phyloP scores from a whole-genome alignment of 225 moss, liverwort and hornwort species.

The Ulota crispa region DNA sequence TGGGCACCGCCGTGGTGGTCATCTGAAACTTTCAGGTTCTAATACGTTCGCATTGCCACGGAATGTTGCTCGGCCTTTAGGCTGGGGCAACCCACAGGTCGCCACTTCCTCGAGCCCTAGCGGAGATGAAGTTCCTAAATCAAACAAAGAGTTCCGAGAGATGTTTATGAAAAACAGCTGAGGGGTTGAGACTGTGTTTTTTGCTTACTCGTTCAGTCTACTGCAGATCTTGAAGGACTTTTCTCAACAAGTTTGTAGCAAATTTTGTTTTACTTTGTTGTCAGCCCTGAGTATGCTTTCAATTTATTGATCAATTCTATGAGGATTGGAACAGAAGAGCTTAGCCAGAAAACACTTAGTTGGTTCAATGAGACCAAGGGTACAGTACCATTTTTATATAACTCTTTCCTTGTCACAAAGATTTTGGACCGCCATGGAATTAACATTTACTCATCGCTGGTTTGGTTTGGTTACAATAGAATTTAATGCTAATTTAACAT shows the following conservation, averaged over 20 bases:
- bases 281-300: background rate
- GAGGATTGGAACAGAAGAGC: background rate
- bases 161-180: slow-evolving; percentile 60
- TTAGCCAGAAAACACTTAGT: background rate
- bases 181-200: slow-evolving; percentile 3
- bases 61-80: slow-evolving; percentile 74
- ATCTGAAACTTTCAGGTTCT: slow-evolving; percentile 65
- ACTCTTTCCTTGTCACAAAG: background rate
- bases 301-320: background rate
- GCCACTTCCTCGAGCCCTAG: slow-evolving; percentile 33
- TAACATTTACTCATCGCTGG: background rate
- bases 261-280: background rate
- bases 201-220: background rate
- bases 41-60: slow-evolving; percentile 83
- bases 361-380: background rate
- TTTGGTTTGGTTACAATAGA: background rate
- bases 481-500: background rate
- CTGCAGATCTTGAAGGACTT: slow-evolving; percentile 3
- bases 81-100: slow-evolving; percentile 72
- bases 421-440: background rate
- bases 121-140: slow-evolving; percentile 73
- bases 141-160: slow-evolving; percentile 79
- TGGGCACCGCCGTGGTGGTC: slow-evolving; percentile 82
- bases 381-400: background rate
- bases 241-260: background rate